Evolutionary conservation across 2,329 filamentous ascomycete genomes (phyloP).

Genomic region (Paraconiothyrium brasiliense): DNA sequence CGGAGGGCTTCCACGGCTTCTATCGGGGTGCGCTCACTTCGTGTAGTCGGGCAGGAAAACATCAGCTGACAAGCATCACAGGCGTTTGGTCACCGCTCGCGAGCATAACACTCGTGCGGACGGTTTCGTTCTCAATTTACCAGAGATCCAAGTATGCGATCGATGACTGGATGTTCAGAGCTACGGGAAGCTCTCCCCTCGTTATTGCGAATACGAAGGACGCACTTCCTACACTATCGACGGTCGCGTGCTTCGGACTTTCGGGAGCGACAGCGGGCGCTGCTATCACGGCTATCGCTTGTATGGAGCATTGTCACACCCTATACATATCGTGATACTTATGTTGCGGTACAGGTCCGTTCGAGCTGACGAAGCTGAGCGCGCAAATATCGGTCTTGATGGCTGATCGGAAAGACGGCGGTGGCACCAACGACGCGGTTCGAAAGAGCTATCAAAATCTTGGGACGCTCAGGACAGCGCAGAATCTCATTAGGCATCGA

Average conservation of each 20-base stretch:
- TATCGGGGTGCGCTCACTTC: conserved; percentile 59
- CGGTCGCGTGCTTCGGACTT: conserved; percentile 77
- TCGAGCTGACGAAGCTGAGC: conserved; percentile 89
- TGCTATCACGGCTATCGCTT: conserved; percentile 81
- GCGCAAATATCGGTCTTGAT: conserved; percentile 85
- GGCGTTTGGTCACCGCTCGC: conserved; percentile 82
- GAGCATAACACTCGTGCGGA: conserved; percentile 79
- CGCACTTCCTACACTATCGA: conserved; percentile 76
- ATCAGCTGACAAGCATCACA: conserved; percentile 27
- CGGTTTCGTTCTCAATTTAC: conserved; percentile 82
- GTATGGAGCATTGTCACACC: conserved; percentile 47
- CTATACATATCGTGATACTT: neutral
- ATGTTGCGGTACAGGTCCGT: conserved; percentile 66
- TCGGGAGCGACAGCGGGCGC: conserved; percentile 83
- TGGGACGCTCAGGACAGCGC: conserved; percentile 78
- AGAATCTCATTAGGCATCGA: conserved; percentile 78
- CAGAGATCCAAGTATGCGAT: conserved; percentile 78
- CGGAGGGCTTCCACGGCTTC: conserved; percentile 60
- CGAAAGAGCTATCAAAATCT: conserved; percentile 76
- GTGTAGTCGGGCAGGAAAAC: conserved; percentile 16
- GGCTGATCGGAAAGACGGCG: conserved; percentile 66
- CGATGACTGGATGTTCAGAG: conserved; percentile 72
- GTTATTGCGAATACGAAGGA: conserved; percentile 75
- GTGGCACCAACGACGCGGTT: conserved; percentile 47
- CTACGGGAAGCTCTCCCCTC: conserved; percentile 75